These are phyloP conservation scores for Butyriboletus loyo DNA, from an alignment of 768 basidiomycete species.

Conservation along the genomic window DNA sequence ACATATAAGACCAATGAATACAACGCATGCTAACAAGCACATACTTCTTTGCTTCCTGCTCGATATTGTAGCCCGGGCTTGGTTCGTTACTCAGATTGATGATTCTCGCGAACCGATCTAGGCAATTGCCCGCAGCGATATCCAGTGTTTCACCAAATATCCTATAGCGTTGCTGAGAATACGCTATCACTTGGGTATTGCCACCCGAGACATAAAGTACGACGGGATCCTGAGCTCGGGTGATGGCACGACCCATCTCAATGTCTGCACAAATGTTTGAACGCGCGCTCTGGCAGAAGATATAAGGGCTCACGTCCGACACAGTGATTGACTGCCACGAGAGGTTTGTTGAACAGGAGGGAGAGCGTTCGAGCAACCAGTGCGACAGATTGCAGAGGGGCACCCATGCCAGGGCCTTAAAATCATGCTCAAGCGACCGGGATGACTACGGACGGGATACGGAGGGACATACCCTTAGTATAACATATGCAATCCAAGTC, in stretches of 20 bases:
- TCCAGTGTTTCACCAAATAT: slow-evolving; percentile 99
- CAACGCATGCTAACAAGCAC: neutral
- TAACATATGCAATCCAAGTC: slow-evolving; percentile 95
- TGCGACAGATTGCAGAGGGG: slow-evolving; percentile 91
- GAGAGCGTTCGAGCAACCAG: slow-evolving; percentile 90
- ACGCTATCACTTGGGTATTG: slow-evolving; percentile 98
- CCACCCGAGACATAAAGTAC: slow-evolving; percentile 98
- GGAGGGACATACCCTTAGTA: slow-evolving; percentile 74
- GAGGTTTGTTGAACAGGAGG: slow-evolving; percentile 82
- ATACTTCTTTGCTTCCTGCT: slow-evolving; percentile 90
- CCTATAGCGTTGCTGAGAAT: slow-evolving; percentile 94
- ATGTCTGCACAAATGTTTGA: slow-evolving; percentile 61
- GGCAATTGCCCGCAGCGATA: slow-evolving; percentile 98
- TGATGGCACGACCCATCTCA: slow-evolving; percentile 96
- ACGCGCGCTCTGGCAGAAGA: neutral
- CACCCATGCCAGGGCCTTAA: slow-evolving; percentile 98
- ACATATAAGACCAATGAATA: neutral
- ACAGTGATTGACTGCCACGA: slow-evolving; percentile 98
- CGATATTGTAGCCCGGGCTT: slow-evolving; percentile 95
- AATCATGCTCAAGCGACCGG: neutral
- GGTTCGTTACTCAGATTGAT: slow-evolving; percentile 95
- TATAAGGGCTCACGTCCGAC: slow-evolving; percentile 74
- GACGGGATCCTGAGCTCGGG: slow-evolving; percentile 91
- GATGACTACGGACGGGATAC: neutral
- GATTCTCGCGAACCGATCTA: slow-evolving; percentile 95